Conservation (phyloP, 345 rosid genomes). For the Psidium friedrichsthalianum region DNA sequence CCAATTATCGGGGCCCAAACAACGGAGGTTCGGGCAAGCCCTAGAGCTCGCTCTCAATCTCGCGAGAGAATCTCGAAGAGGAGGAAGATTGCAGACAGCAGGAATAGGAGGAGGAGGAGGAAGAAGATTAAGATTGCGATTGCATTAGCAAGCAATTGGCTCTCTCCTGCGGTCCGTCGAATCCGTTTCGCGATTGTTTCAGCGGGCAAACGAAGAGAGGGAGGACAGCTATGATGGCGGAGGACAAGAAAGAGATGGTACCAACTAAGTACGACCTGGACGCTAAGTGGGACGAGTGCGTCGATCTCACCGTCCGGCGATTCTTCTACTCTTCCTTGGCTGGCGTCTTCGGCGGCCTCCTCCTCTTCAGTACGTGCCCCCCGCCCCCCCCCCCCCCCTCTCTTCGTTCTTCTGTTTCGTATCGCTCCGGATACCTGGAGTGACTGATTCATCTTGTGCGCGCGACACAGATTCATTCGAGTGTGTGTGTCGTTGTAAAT, state of each 20-base stretch:
- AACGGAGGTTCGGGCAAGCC: background rate
- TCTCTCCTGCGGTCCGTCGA: background rate
- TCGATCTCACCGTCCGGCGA: conserved; percentile 81
- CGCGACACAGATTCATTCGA: background rate
- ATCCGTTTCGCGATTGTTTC: background rate
- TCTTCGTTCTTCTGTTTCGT: background rate
- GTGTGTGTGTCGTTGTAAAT: background rate
- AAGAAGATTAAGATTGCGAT: background rate
- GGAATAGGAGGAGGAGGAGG: background rate
- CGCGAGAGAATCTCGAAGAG: background rate
- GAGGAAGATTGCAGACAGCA: background rate
- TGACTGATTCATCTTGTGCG: background rate
- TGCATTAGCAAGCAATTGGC: background rate
- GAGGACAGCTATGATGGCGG: background rate
- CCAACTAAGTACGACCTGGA: conserved; percentile 39
- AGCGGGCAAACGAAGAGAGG: background rate
- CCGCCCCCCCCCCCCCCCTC: background rate
- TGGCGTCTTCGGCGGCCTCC: conserved; percentile 79
- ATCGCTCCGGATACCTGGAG: background rate
- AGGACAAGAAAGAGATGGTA: conserved; percentile 12
- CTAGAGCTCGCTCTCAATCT: background rate
- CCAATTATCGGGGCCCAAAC: background rate
- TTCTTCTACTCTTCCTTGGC: conserved; percentile 70
- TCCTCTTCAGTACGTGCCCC: conserved; percentile 60
- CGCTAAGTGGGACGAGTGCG: conserved; percentile 86